phyloP scores from a whole-genome alignment of 805 yeast species.

The Lipomyces starkeyi region DNA sequence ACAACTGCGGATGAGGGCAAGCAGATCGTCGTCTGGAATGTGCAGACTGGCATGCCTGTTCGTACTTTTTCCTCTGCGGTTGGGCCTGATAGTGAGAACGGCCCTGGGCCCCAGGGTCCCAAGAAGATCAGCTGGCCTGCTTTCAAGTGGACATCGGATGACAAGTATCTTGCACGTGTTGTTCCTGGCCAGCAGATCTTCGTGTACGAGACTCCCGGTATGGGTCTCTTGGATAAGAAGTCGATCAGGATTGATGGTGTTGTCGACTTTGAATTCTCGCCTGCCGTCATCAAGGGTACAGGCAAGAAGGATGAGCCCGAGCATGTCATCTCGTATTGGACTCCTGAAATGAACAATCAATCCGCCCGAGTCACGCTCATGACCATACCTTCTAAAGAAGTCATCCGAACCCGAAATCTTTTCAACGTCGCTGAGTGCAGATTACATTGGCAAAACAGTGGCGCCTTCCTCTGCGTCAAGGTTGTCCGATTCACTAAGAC shows the following conservation, averaged over 20 bases:
- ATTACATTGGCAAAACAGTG: conserved; percentile 92
- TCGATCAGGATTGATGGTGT: conserved; percentile 81
- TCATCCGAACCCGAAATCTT: conserved; percentile 87
- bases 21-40: conserved; percentile 91
- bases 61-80: conserved; percentile 92
- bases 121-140: conserved; percentile 90
- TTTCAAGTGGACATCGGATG: conserved; percentile 93
- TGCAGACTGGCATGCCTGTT: conserved; percentile 78
- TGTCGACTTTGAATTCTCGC: conserved; percentile 93
- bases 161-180: conserved; percentile 90
- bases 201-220: conserved; percentile 78
- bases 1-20: conserved; percentile 89
- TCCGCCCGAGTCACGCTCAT: conserved; percentile 92
- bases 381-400: conserved; percentile 81
- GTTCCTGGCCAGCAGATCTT: conserved; percentile 88
- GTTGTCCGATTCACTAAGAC: conserved; percentile 97
- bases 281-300: conserved; percentile 76
- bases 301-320: conserved; percentile 57
- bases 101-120: conserved; percentile 51
- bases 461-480: conserved; percentile 84
- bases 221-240: conserved; percentile 86
- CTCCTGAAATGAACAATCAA: conserved; percentile 91
- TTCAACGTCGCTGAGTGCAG: conserved; percentile 92
- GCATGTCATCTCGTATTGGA: conserved; percentile 88
- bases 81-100: conserved; percentile 30